A percentile compares a stretch with the other conserved stretches of the same genome.
Evolutionary conservation across 129 eudicot species (phyloP).

Genomic region (Sambucus nigra): DNA sequence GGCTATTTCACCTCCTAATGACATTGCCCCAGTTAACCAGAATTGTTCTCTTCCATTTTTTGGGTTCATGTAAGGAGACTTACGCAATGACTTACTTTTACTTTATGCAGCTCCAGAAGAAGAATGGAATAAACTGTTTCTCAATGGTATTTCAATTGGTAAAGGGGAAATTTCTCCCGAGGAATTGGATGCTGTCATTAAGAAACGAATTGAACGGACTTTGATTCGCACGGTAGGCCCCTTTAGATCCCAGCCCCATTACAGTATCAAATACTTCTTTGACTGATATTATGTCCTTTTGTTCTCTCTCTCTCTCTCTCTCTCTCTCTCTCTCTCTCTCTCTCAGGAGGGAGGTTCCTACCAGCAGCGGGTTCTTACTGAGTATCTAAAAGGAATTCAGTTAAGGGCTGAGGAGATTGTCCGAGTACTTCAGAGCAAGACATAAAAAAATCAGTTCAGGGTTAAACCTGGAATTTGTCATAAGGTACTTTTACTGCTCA

Average conservation of each 20-base stretch:
- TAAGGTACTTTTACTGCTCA: constrained; percentile 2
- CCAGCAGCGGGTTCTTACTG: constrained; percentile 75
- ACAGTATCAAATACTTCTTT: background rate
- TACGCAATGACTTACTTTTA: background rate
- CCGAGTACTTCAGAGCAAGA: constrained; percentile 45
- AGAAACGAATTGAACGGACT: constrained; percentile 85
- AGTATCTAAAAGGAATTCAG: constrained; percentile 79
- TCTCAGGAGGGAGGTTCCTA: constrained; percentile 92
- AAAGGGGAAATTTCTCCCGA: constrained; percentile 72
- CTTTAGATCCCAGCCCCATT: background rate
- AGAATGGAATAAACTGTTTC: constrained; percentile 66
- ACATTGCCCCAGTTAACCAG: background rate
- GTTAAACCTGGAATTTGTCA: background rate
- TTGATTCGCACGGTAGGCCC: constrained; percentile 73
- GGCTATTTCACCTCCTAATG: background rate
- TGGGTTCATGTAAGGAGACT: background rate
- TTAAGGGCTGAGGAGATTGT: constrained; percentile 64
- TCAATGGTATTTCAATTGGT: constrained; percentile 53
- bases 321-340: constrained; percentile 3
- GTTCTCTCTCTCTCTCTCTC: constrained; percentile 2
- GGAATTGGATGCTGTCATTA: constrained; percentile 58
- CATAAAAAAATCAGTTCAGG: constrained; percentile 10
- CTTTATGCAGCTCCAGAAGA: constrained; percentile 66
- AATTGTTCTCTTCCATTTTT: background rate
- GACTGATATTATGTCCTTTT: background rate